Conservation (phyloP, 2,329 filamentous ascomycete genomes). For the Beauveria pseudobassiana region DNA sequence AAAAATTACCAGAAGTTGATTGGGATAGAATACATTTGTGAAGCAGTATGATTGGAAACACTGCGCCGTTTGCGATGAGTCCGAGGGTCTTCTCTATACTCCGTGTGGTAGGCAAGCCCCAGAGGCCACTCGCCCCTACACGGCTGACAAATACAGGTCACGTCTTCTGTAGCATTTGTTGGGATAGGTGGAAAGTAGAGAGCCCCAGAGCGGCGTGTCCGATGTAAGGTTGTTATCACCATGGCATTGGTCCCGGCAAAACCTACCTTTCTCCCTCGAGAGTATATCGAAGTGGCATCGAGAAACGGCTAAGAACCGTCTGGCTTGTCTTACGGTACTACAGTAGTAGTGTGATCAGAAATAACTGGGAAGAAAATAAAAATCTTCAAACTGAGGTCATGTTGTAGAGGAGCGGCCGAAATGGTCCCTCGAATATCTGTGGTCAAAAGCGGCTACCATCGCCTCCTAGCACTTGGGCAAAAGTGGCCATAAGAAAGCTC, state of each 20-base stretch:
- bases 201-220: not conserved
- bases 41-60: not conserved
- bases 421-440: not conserved
- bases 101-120: not conserved
- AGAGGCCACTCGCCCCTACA: not conserved
- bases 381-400: not conserved
- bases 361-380: too few species aligned
- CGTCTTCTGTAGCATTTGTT: not conserved
- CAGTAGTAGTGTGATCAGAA: not conserved
- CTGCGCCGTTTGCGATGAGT: not conserved
- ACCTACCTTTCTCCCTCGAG: not conserved
- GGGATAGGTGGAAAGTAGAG: not conserved
- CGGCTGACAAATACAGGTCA: not conserved
- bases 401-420: not conserved
- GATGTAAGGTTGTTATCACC: not conserved
- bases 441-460: not conserved
- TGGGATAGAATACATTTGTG: not conserved
- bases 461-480: not conserved
- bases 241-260: not conserved
- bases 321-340: not conserved
- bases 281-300: not conserved
- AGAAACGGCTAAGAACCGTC: not conserved
- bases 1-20: not conserved
- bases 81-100: not conserved
- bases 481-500: not conserved